phyloP scores from a whole-genome alignment of 1,284 basidiomycete genomes.

The Moesziomyces parantarcticus region DNA sequence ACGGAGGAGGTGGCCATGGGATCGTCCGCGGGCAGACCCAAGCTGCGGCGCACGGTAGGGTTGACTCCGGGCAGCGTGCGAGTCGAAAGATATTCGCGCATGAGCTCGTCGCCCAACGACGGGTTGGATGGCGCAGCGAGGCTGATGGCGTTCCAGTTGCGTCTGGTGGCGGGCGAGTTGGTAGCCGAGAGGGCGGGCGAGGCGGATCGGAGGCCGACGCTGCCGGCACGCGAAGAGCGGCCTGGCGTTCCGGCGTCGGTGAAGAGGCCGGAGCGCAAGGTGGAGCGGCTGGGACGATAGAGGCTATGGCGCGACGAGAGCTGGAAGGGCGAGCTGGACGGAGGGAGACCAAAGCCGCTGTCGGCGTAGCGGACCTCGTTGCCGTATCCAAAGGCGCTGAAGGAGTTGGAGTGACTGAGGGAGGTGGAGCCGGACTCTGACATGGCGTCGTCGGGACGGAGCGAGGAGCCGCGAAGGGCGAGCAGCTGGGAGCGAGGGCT shows the following conservation, averaged over 20 bases:
- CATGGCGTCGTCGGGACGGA: constrained; percentile 49
- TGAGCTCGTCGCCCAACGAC: constrained; percentile 53
- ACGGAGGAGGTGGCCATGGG: constrained; percentile 22
- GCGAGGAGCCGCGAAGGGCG: constrained; percentile 31
- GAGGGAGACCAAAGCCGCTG: constrained; percentile 41
- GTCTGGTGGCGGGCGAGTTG: constrained; percentile 40
- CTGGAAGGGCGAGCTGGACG: constrained; percentile 48
- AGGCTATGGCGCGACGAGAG: constrained; percentile 39
- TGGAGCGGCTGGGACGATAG: constrained; percentile 13
- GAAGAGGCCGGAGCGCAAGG: constrained; percentile 22
- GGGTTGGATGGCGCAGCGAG: constrained; percentile 46
- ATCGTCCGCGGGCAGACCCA: constrained; percentile 20
- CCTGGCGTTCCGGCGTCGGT: constrained; percentile 23
- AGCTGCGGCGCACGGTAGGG: constrained; percentile 18
- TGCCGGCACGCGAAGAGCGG: constrained; percentile 26
- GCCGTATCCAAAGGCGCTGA: constrained; percentile 54
- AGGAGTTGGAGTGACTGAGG: constrained; percentile 40
- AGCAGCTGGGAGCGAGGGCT: constrained; percentile 40
- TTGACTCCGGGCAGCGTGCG: constrained; percentile 44
- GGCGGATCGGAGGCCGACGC: constrained; percentile 23
- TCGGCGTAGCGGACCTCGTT: constrained; percentile 47
- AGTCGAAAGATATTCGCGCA: constrained; percentile 46
- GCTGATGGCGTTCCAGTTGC: constrained; percentile 59
- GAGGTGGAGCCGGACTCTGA: constrained; percentile 39
- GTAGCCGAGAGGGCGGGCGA: constrained; percentile 34